phyloP scores from a whole-genome alignment of 345 rosid species.

The Adansonia digitata region DNA sequence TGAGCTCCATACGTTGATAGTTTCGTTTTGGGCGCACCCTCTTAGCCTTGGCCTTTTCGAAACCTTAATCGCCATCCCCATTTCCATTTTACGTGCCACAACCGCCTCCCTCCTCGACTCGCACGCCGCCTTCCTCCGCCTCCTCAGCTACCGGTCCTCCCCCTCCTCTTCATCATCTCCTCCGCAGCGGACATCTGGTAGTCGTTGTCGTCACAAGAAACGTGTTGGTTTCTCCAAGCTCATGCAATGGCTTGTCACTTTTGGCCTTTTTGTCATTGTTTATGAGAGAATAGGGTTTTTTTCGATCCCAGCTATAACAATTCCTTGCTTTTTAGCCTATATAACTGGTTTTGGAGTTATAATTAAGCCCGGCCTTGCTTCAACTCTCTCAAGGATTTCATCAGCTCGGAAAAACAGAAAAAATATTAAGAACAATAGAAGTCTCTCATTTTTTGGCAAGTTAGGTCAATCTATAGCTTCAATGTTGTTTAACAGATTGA shows the following conservation, averaged over 20 bases:
- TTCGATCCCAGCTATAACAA: background rate
- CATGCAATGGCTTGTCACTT: slow-evolving; percentile 11
- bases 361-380: slow-evolving; percentile 1
- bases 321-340: slow-evolving; percentile 1
- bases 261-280: slow-evolving; percentile 12
- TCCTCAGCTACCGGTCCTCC: background rate
- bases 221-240: slow-evolving; percentile 8
- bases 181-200: background rate
- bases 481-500: slow-evolving; percentile 1
- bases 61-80: slow-evolving; percentile 10
- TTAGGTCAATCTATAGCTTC: background rate
- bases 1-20: background rate
- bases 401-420: background rate
- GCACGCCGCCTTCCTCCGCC: slow-evolving; percentile 2
- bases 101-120: slow-evolving; percentile 12
- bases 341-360: slow-evolving; percentile 6
- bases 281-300: slow-evolving; percentile 10
- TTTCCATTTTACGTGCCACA: slow-evolving; percentile 3
- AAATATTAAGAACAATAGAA: background rate
- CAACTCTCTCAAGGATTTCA: slow-evolving; percentile 3
- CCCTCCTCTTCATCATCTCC: background rate
- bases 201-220: background rate
- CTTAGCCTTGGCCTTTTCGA: slow-evolving; percentile 11
- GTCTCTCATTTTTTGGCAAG: background rate
- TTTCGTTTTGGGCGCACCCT: slow-evolving; percentile 10